Evolutionary conservation across 2,329 filamentous ascomycete genomes (phyloP), one percentile per base, ranked within the genome.

Genomic region (Diplodia seriata): DNA sequence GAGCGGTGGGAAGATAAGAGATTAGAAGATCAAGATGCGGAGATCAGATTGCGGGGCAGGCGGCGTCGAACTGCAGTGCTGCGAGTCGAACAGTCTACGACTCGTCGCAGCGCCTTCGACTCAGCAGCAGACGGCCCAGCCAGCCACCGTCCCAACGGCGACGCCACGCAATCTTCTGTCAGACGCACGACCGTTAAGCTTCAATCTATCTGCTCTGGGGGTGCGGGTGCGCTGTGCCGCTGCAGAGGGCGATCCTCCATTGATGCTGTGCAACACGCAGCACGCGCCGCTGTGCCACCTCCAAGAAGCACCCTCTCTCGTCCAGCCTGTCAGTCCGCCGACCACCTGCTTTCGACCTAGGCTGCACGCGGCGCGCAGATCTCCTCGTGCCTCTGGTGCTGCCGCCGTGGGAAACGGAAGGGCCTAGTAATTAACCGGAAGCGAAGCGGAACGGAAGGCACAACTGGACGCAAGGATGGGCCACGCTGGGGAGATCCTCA

Each of bases 261-360:
- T 50, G 43, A 47, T 62, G 38, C 23, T 38, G 59, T 51, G 47
- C 59, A 50, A 62, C 40, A 14, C 26, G 4, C 38, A 23, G 23
- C 56, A 62, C 57, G 57, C 57, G 57, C 50, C 20, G 57, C 26
- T 47, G 56, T 31, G 23, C 38, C 23, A 56, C 54, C 55, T 26
- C 26, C 26, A 26, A 4, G 26, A 36, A 7, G 31, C 55, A 14
- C 55, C 15, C 53, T 4, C 9, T 14, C 26, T 9, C 50, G 20
- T 20, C 14, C 23, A 9, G 50, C 50, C 23, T 12, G 8, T 36
- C 50, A 26, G 11, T 3, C 33, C 9, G 33, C 31, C 31, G 31
- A 4, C 31, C 31, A 33, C 31, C 31, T 33, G 31, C 11, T 38
- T 38, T 12, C 36, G 36, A 38, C 3, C 9, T 12, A 12, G 36